These are phyloP conservation scores for Curvularia sp. DNA, from an alignment of 2,329 filamentous ascomycete genomes.

Conservation along the genomic window DNA sequence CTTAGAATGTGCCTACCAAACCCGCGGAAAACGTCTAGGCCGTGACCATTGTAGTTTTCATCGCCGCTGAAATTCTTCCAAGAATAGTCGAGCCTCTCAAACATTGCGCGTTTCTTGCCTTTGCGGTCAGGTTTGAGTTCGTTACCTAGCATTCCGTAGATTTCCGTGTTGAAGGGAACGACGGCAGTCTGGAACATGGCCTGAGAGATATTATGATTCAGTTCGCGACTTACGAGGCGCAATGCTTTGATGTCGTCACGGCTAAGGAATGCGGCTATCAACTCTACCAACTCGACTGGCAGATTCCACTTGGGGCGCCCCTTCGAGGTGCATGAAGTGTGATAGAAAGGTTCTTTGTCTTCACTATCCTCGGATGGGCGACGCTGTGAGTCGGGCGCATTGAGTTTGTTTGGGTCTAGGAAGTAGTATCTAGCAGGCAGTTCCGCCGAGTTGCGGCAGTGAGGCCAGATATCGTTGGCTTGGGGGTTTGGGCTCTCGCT, in stretches of 20 bases:
- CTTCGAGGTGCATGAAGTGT: not conserved
- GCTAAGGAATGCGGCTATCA: slow-evolving; percentile 63
- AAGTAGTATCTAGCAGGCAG: slow-evolving; percentile 36
- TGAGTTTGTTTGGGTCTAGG: slow-evolving; percentile 18
- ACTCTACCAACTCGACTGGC: slow-evolving; percentile 68
- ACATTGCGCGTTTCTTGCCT: slow-evolving; percentile 44
- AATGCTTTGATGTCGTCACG: slow-evolving; percentile 66
- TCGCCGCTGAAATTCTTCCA: slow-evolving; percentile 55
- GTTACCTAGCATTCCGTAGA: slow-evolving; percentile 62
- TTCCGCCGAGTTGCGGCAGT: slow-evolving; percentile 38
- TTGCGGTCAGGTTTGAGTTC: slow-evolving; percentile 46
- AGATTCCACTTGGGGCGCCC: slow-evolving; percentile 54
- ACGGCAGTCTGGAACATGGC: slow-evolving; percentile 69
- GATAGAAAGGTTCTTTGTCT: not conserved
- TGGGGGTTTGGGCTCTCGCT: slow-evolving; percentile 23
- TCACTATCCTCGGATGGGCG: slow-evolving; percentile 3
- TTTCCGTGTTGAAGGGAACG: slow-evolving; percentile 69
- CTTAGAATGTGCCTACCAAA: slow-evolving; percentile 67
- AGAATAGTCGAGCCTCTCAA: slow-evolving; percentile 38
- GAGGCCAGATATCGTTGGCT: slow-evolving; percentile 49
- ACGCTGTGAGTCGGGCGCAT: not conserved
- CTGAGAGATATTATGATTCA: slow-evolving; percentile 64
- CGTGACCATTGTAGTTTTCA: slow-evolving; percentile 62
- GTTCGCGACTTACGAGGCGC: slow-evolving; percentile 67
- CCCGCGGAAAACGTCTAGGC: slow-evolving; percentile 66